Base-by-base conservation (phyloP, 106 monocot species). In the Ottelia alismoides region DNA sequence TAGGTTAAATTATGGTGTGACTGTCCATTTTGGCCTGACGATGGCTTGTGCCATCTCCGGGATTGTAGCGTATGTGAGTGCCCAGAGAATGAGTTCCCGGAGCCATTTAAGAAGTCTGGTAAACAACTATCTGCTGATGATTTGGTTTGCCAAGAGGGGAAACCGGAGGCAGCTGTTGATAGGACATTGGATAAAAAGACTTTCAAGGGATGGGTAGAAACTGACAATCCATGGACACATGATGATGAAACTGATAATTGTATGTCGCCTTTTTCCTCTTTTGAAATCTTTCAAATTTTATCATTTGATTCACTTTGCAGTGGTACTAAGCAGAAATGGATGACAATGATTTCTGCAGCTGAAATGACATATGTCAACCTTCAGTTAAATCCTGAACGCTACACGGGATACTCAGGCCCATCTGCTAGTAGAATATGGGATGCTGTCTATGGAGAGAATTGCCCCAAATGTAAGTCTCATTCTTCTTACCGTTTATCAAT, bases 291-390 rank as follows among this genome's bases (percentile, higher is more conserved):
- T n/a, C n/a, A n/a, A n/a, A n/a, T n/a, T n/a, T n/a, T n/a, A n/a
- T n/a, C n/a, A n/a, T n/a, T n/a, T n/a, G n/a, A n/a, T n/a, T n/a
- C n/a, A n/a, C n/a, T n/a, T n/a, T n/a, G n/a, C n/a, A n/a, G n/a
- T n/a, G n/a, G n/a, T n/a, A n/a, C n/a, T n/a, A n/a, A n/a, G n/a
- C n/a, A n/a, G n/a, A n/a, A n/a, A n/a, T n/a, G n/a, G n/a, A n/a
- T n/a, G n/a, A n/a, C n/a, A n/a, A n/a, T n/a, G n/a, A n/a, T n/a
- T 60, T 58, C 55, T 79, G 62, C 78, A 96, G 94, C 65, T 61
- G 88, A 85, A 66, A 81, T 88, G 88, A 88, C 94, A 49, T 96
- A 96, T 82, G 94, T 88, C 27, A 96, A 96, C 51, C 94, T 96
- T 52, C 88, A 79, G 53, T 61, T 96, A 53, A 88, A 96, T 45